Evolutionary conservation across 306 rosid genomes (phyloP), one percentile per base, ranked within the genome.

Genomic region (Parietaria judaica): DNA sequence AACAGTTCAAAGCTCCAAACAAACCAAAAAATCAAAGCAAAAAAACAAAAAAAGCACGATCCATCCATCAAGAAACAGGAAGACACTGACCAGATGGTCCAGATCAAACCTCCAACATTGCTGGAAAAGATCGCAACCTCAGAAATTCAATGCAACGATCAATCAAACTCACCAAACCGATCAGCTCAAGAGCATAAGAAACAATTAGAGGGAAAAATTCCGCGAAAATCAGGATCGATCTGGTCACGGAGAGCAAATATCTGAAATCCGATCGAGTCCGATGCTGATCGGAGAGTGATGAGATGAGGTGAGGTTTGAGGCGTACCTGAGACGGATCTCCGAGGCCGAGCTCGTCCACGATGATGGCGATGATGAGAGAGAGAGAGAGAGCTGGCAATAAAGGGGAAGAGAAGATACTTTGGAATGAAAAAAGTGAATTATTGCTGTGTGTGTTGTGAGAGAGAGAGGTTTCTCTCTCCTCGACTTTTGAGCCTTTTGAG

Each of bases 331-430:
- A 85, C 79, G 79, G 76, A 70, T 75, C 75, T 62, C 70, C 36
- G 49, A 12, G 14, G 23, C 45, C 9, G 45, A 41, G 45, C 45
- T 41, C 45, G 6, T 41, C 45, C 7, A 41, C 45, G 45, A 41
- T 15, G 66, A 54, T 46, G 56, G 61, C 58, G 76, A 70, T 68
- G 73, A 68, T 44, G 83, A 81, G 82, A 81, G 86, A 79, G 83
- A 69, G 67, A 61, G 31, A 81, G 61, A 75, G 81, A 80, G 95
- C 95, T 94, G 95, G 99, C 94, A 94, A 80, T 70, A 79, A 74
- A 80, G 81, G 67, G 72, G 78, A 56, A 55, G 77, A 46, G 63
- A 69, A 50, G 67, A 72, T 51, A 78, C 72, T 72, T 71, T 80
- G 67, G 79, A 80, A 74, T 23, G 31, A 73, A 76, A 67, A 68